Percentiles rank a stretch among this genome's conserved stretches.
Conservation (phyloP, 78 protist genomes). For the Planoprotostelium fungivorum region DNA sequence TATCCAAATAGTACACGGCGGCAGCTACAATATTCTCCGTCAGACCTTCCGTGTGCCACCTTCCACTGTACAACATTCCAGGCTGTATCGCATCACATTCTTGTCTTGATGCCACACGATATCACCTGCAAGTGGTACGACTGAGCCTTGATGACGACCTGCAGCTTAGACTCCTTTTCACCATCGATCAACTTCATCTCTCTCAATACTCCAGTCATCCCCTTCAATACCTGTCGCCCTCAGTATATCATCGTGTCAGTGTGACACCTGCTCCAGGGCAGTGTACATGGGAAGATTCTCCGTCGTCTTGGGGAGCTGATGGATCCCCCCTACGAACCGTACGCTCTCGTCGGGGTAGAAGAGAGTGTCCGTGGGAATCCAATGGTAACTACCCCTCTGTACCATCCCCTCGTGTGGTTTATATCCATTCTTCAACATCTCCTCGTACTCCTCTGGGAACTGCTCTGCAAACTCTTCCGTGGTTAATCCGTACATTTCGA, state of each 20-base stretch:
- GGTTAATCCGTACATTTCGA: background rate
- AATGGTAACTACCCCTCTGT: background rate
- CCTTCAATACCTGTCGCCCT: background rate
- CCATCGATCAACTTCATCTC: background rate
- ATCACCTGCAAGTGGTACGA: background rate
- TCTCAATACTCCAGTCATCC: background rate
- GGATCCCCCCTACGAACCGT: background rate
- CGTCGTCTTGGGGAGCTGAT: background rate
- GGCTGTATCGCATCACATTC: too few relatives aligned
- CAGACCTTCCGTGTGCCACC: background rate
- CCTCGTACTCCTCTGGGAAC: background rate
- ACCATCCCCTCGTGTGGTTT: background rate
- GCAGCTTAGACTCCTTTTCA: background rate
- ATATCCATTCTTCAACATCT: background rate
- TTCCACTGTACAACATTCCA: too few relatives aligned
- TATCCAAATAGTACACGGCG: background rate
- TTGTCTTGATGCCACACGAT: too few relatives aligned
- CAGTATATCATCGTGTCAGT: background rate
- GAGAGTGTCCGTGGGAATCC: background rate
- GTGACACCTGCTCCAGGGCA: background rate
- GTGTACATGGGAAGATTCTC: background rate
- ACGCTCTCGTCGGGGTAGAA: background rate
- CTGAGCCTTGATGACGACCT: background rate
- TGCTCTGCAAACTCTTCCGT: background rate
- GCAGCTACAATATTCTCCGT: background rate